Base-by-base conservation (phyloP, 1,284 basidiomycete genomes). In the Rhodotorula sp. region DNA sequence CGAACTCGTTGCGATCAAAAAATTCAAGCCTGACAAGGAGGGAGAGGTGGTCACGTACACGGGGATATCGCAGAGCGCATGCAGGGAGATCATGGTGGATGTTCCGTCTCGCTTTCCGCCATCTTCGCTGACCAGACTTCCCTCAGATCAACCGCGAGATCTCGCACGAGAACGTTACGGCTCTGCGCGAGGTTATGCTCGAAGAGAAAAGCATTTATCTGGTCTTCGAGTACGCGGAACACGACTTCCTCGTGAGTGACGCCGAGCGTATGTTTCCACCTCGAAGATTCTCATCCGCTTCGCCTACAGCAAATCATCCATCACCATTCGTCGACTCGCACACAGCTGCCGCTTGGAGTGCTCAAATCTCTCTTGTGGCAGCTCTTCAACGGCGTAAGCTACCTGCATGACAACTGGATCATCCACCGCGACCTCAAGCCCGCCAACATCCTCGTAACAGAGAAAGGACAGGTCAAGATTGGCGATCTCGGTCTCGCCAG, bases 1-100 rank as follows among this genome's bases (percentile, higher is more conserved):
- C 1, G 84, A 83, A 66, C 85, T 95, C 59, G 90, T 93, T 77
- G 96, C 95, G 7, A 98, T 99, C 83, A 99, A 99, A 83, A 99
- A 99, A 81, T 99, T 99, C 84, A 99, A 99, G 80, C 94, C 95
- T 0, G 96, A 99, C 83, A 98, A 98, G 80, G 94, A 96, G 81
- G 93, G 93, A 46, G 94, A 96, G 78, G 88, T 73, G 9, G 82
- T 89, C 61, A 92, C 91, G 1, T 99, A 97, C 80, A 96, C 94
- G 13, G 96, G 96, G 8, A 95, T 99, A 78, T 95, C 92, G 78
- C 96, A 98, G 82, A 94, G 91, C 80, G 96, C 94, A 24, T 91
- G 94, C 77, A 85, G 93, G 70, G 95, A 99, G 81, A 99, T 98
- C 75, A 92, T 92, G 71, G 92, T 94, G 75, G 76, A 90, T 26